Evolutionary conservation across 495 filamentous ascomycete genomes (phyloP).

Genomic region (Aspergillus steynii): DNA sequence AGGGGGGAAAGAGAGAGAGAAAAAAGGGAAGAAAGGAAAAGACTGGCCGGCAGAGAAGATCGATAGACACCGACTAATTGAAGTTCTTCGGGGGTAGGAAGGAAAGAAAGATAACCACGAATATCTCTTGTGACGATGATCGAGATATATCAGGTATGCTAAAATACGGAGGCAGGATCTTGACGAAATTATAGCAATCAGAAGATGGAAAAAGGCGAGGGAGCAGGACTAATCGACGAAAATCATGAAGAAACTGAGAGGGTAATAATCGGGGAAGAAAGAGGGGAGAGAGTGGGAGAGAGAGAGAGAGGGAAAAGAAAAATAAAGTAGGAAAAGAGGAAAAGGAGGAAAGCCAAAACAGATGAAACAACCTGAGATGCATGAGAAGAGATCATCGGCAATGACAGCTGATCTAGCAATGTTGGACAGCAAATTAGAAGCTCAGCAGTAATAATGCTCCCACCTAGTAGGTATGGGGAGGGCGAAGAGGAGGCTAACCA

Average conservation of each 20-base stretch:
- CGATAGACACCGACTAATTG: background rate
- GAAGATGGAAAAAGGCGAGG: conserved; percentile 1
- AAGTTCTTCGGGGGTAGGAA: background rate
- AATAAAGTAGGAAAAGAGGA: conserved; percentile 13
- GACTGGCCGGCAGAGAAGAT: background rate
- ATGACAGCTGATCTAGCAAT: conserved; percentile 28
- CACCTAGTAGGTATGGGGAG: conserved; percentile 6
- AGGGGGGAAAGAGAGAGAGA: background rate
- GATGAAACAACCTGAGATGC: conserved; percentile 26
- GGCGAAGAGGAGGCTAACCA: conserved; percentile 14
- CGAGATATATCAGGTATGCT: background rate
- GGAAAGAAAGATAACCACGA: background rate
- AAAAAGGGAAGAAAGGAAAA: background rate
- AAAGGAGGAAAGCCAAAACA: conserved; percentile 17
- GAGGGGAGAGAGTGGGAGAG: conserved; percentile 7
- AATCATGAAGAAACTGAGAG: conserved; percentile 11
- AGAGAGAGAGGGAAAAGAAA: conserved; percentile 15
- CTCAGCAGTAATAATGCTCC: conserved; percentile 20
- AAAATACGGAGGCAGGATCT: background rate
- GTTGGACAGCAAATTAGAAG: conserved; percentile 23
- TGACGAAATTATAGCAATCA: background rate
- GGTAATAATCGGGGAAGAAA: background rate
- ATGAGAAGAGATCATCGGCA: conserved; percentile 26
- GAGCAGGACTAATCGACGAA: conserved; percentile 6
- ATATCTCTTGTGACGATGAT: background rate